phyloP scores from a whole-genome alignment of 2,329 filamentous ascomycete genomes.

The Penicillium sp. region DNA sequence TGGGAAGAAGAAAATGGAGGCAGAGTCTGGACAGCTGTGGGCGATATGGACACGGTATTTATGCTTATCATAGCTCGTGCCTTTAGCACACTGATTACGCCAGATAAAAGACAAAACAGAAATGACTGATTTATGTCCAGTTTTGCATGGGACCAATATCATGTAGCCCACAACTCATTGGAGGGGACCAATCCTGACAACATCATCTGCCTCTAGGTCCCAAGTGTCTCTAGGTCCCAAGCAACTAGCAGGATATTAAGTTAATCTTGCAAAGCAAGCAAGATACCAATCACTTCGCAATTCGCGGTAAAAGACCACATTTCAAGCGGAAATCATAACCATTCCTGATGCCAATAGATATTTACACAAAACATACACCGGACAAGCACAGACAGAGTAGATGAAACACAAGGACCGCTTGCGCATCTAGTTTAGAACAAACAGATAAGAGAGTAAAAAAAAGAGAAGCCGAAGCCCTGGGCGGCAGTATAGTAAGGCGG shows the following conservation, averaged over 20 bases:
- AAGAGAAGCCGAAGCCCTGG: conserved; percentile 18
- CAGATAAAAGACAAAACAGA: not conserved
- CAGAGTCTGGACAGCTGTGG: not conserved
- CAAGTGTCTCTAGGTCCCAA: not conserved
- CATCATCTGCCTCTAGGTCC: not conserved
- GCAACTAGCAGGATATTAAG: not conserved
- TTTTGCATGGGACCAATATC: not conserved
- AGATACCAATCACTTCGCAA: not conserved
- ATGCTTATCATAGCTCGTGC: not conserved
- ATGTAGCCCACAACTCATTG: not conserved
- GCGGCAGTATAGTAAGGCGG: conserved; percentile 18
- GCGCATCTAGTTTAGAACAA: conserved; percentile 32
- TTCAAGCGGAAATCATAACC: conserved; percentile 38
- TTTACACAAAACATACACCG: conserved; percentile 41
- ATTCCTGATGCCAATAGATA: conserved; percentile 51
- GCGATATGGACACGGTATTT: not conserved
- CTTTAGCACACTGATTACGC: not conserved
- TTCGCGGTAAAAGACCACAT: not conserved
- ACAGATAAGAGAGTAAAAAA: conserved; percentile 25
- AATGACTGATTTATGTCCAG: not conserved
- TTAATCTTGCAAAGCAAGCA: not conserved
- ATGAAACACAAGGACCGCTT: conserved; percentile 32
- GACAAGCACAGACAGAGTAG: conserved; percentile 27
- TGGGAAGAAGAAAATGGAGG: not conserved
- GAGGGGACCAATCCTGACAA: not conserved